phyloP scores from a whole-genome alignment of 2,329 filamentous ascomycete species.

The Arthrinium phaeospermum region DNA sequence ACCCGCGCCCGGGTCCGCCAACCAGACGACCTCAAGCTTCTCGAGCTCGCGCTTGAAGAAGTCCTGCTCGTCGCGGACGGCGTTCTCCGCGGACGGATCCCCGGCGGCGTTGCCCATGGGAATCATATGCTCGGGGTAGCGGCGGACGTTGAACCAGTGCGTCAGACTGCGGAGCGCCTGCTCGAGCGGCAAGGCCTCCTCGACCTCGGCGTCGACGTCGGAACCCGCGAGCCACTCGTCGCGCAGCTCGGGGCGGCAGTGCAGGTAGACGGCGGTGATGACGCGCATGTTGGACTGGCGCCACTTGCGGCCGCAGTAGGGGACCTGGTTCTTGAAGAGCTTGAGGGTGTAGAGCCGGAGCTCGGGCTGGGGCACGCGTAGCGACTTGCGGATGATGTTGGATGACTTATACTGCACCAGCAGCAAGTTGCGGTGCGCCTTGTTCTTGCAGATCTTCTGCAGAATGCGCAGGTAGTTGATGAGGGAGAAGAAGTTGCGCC shows the following conservation, averaged over 20 bases:
- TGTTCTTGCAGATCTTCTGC: conserved; percentile 96
- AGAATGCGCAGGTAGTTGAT: conserved; percentile 96
- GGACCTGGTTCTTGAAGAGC: conserved; percentile 97
- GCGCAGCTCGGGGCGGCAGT: conserved; percentile 88
- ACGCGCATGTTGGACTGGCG: conserved; percentile 98
- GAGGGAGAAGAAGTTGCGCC: conserved; percentile 91
- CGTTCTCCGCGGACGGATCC: conserved; percentile 55
- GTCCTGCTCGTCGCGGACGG: conserved; percentile 75
- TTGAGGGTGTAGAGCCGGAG: conserved; percentile 95
- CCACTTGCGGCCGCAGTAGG: conserved; percentile 98
- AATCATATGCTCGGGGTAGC: conserved; percentile 81
- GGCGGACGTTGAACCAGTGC: conserved; percentile 89
- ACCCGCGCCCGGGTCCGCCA: conserved; percentile 36
- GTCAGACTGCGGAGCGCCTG: conserved; percentile 88
- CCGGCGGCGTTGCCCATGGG: conserved; percentile 27
- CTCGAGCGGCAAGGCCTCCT: conserved; percentile 89
- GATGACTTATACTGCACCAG: conserved; percentile 96
- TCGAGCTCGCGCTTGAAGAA: conserved; percentile 82
- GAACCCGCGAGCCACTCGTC: conserved; percentile 95
- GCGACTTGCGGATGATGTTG: conserved; percentile 86
- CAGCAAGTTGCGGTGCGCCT: conserved; percentile 91
- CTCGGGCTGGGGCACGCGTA: conserved; percentile 87
- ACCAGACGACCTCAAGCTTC: conserved; percentile 65
- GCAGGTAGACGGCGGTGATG: conserved; percentile 94
- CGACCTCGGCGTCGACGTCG: conserved; percentile 91